Evolutionary conservation across 768 basidiomycete species (phyloP).

Genomic region (Heimioporus sp.): DNA sequence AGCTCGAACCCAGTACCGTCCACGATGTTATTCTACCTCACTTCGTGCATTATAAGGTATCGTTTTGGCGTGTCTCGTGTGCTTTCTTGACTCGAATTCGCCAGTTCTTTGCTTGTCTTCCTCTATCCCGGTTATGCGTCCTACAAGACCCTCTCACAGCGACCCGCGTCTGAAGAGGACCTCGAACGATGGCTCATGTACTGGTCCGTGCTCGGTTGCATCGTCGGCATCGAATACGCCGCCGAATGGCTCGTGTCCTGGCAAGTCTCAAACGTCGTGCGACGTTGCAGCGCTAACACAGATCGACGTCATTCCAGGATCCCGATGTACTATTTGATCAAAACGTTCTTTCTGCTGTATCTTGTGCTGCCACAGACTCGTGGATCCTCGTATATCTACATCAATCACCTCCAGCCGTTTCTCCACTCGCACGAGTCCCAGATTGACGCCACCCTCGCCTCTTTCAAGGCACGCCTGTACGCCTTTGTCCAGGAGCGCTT

Average conservation of each 20-base stretch:
- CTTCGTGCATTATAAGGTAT: constrained; percentile 42
- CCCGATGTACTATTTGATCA: constrained; percentile 83
- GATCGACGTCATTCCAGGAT: constrained; percentile 51
- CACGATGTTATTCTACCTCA: constrained; percentile 42
- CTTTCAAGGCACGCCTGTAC: constrained; percentile 57
- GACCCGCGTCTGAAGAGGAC: constrained; percentile 82
- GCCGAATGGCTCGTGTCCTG: constrained; percentile 88
- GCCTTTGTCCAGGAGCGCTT: constrained; percentile 63
- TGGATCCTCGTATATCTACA: constrained; percentile 85
- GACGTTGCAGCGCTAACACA: constrained; percentile 6
- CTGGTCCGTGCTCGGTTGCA: constrained; percentile 87
- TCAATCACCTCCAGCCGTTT: constrained; percentile 75
- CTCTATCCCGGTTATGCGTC: constrained; percentile 94
- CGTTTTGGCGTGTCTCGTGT: constrained; percentile 27
- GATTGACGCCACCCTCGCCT: constrained; percentile 79
- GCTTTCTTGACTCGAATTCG: neutral
- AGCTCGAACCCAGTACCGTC: constrained; percentile 1
- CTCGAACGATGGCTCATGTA: constrained; percentile 97
- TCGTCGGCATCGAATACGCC: constrained; percentile 78
- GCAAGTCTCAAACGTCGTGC: constrained; percentile 42
- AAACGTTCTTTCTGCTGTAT: constrained; percentile 84
- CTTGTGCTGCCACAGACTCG: constrained; percentile 88
- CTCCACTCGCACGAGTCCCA: constrained; percentile 79
- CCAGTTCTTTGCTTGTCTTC: constrained; percentile 72
- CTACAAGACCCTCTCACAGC: constrained; percentile 89